phyloP scores from a whole-genome alignment of 345 rosid genomes.

The Ailanthus altissimus region DNA sequence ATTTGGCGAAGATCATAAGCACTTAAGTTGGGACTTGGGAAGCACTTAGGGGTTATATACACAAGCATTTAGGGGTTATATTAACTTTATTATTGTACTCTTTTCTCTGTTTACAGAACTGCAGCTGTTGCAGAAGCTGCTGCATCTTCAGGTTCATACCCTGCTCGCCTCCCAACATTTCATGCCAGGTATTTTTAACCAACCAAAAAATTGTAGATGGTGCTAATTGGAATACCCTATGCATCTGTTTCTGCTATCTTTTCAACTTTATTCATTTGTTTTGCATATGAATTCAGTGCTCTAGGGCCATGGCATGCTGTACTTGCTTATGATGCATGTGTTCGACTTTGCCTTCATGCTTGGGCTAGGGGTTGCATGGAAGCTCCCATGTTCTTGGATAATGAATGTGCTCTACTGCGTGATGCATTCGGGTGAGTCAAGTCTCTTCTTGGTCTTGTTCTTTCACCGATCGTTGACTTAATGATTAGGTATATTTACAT shows the following conservation, averaged over 20 bases:
- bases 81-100: neutral
- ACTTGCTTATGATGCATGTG: slow-evolving; percentile 95
- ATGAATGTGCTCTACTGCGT: slow-evolving; percentile 86
- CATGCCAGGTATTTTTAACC: slow-evolving; percentile 71
- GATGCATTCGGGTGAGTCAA: slow-evolving; percentile 79
- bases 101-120: slow-evolving; percentile 40
- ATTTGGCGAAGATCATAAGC: neutral
- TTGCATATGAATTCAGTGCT: slow-evolving; percentile 51
- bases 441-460: slow-evolving; percentile 15
- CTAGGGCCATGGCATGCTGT: slow-evolving; percentile 98
- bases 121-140: slow-evolving; percentile 53
- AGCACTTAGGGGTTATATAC: neutral
- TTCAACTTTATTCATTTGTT: slow-evolving; percentile 19
- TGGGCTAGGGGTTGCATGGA: slow-evolving; percentile 99
- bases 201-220: neutral
- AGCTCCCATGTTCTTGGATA: slow-evolving; percentile 93
- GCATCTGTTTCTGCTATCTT: slow-evolving; percentile 5
- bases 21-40: slow-evolving; percentile 1
- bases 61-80: neutral
- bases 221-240: slow-evolving; percentile 12
- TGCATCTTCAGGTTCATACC: slow-evolving; percentile 54
- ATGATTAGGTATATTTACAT: neutral
- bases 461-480: slow-evolving; percentile 5
- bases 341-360: slow-evolving; percentile 95
- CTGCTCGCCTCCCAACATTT: slow-evolving; percentile 81